A percentile compares a stretch with the other conserved stretches of the same genome.
Conservation (phyloP, 2,329 filamentous ascomycete genomes). For the Arachnomyces sp. region DNA sequence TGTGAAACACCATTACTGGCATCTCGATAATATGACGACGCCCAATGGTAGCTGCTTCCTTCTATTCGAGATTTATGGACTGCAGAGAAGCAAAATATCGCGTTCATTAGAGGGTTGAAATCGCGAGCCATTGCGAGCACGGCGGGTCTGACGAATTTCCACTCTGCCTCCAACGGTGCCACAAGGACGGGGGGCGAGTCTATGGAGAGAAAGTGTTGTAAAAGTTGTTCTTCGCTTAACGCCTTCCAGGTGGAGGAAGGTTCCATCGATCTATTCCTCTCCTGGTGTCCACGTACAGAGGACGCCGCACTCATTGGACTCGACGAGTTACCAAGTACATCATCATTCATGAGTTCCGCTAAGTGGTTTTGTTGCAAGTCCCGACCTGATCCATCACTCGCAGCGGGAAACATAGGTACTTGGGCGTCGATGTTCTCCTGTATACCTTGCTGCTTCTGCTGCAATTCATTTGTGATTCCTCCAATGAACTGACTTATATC, state of each 20-base stretch:
- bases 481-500: slow-evolving; percentile 31
- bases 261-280: slow-evolving; percentile 4
- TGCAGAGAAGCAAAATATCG: slow-evolving; percentile 28
- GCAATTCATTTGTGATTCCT: slow-evolving; percentile 27
- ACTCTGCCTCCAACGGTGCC: slow-evolving; percentile 23
- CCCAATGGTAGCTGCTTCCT: slow-evolving; percentile 21
- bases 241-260: slow-evolving; percentile 16
- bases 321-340: slow-evolving; percentile 12
- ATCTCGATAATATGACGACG: slow-evolving; percentile 22
- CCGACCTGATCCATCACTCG: background rate
- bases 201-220: slow-evolving; percentile 21
- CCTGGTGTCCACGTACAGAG: slow-evolving; percentile 4
- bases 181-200: slow-evolving; percentile 26
- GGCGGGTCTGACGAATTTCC: slow-evolving; percentile 23
- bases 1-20: slow-evolving; percentile 24
- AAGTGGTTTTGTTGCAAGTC: slow-evolving; percentile 6
- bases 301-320: background rate
- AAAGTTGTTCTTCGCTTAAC: slow-evolving; percentile 23
- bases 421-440: slow-evolving; percentile 10
- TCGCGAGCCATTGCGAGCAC: slow-evolving; percentile 19
- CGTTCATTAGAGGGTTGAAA: slow-evolving; percentile 20
- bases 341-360: slow-evolving; percentile 12
- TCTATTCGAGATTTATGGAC: slow-evolving; percentile 21
- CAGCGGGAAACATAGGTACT: background rate
- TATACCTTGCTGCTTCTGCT: slow-evolving; percentile 27